Percentiles rank a stretch among this genome's conserved stretches.
These are phyloP conservation scores for Mentha longifolia DNA, from an alignment of 257 asterid genomes.

Conservation along the genomic window DNA sequence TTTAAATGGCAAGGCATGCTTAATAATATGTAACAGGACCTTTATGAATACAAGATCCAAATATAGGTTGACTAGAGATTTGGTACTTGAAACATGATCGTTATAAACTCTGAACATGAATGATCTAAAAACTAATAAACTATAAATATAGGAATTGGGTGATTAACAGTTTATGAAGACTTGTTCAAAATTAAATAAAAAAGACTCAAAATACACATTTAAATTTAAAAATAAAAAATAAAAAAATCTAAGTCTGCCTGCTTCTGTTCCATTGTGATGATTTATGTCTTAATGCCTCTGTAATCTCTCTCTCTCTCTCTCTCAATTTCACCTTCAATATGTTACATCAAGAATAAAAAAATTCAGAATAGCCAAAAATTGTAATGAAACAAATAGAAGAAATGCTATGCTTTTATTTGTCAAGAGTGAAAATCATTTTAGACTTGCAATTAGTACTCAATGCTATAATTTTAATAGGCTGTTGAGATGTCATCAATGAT, in stretches of 20 bases:
- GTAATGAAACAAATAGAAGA: not conserved
- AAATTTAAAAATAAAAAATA: not conserved
- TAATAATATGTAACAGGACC: not conserved
- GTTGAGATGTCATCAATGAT: not conserved
- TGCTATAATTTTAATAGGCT: not conserved
- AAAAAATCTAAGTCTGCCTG: not conserved
- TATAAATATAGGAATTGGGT: not conserved
- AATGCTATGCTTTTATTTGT: not conserved
- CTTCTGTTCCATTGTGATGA: not conserved
- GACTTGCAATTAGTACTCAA: not conserved
- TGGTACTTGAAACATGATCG: not conserved
- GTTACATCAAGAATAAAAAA: no score
- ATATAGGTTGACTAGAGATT: not conserved
- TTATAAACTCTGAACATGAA: not conserved
- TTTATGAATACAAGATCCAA: not conserved
- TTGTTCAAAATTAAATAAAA: not conserved
- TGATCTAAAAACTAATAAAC: not conserved
- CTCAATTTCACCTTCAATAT: not conserved
- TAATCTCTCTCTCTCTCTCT: slow-evolving; percentile 1
- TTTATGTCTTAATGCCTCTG: not conserved
- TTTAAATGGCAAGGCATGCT: not conserved
- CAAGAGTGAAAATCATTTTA: slow-evolving; percentile 1
- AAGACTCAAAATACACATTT: not conserved
- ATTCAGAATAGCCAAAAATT: no score
- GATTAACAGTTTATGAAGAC: not conserved